Evolutionary conservation across 306 rosid species (phyloP).

Genomic region (Cicer arietinum): DNA sequence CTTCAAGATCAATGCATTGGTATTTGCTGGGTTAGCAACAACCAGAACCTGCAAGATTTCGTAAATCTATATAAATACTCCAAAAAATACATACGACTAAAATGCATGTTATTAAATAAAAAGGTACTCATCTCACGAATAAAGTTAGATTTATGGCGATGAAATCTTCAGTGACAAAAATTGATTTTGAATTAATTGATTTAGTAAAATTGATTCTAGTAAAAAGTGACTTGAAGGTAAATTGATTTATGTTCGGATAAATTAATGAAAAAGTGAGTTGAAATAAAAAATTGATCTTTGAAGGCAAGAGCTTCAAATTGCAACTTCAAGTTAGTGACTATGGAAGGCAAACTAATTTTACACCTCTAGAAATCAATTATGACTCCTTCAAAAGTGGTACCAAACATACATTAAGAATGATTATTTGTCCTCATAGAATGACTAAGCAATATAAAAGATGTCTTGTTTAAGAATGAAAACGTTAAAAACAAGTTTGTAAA

Average conservation of each 20-base stretch:
- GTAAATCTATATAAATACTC: conserved; percentile 4
- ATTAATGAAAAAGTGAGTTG: too few species aligned
- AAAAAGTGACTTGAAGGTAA: too few species aligned
- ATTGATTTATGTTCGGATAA: too few species aligned
- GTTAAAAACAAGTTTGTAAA: not conserved
- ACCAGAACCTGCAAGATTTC: conserved; percentile 80
- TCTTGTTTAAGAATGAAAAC: not conserved
- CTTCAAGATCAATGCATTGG: conserved; percentile 97
- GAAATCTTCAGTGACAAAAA: not conserved
- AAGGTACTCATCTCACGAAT: not conserved
- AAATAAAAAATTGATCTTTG: too few species aligned
- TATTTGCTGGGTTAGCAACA: conserved; percentile 99
- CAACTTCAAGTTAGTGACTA: too few species aligned
- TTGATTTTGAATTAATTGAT: too few species aligned
- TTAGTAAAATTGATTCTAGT: too few species aligned
- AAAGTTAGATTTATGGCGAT: not conserved
- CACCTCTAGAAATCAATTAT: too few species aligned
- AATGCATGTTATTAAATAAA: not conserved
- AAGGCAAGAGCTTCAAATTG: too few species aligned
- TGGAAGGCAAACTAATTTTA: too few species aligned
- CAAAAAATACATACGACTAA: not conserved
- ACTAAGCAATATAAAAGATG: not conserved
- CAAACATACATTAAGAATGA: not conserved
- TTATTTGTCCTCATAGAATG: not conserved
- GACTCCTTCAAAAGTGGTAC: too few species aligned